phyloP scores from a whole-genome alignment of 495 filamentous ascomycete genomes.

The Aspergillus carlsbadensis region DNA sequence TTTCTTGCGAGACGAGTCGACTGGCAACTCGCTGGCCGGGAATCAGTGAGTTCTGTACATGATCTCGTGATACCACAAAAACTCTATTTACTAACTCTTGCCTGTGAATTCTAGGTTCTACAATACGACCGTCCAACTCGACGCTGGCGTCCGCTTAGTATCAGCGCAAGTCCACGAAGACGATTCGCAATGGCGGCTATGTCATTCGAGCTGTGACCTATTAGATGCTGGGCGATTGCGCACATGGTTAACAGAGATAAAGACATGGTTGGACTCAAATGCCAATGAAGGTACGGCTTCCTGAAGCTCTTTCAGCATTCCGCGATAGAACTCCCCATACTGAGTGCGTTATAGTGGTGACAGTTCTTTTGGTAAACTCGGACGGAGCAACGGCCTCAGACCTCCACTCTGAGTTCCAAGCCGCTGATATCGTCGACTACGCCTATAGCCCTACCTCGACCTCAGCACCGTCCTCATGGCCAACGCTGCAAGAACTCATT shows the following conservation, averaged over 20 bases:
- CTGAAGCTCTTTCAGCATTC: background rate
- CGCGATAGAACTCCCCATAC: background rate
- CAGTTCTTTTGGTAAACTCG: constrained; percentile 71
- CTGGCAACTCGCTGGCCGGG: constrained; percentile 54
- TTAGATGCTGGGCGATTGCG: constrained; percentile 66
- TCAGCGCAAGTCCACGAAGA: constrained; percentile 68
- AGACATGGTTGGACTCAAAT: constrained; percentile 65
- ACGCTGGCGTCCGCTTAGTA: constrained; percentile 68
- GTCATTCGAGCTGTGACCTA: constrained; percentile 62
- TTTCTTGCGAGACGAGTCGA: constrained; percentile 53
- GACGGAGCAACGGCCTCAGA: constrained; percentile 54
- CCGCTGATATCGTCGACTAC: constrained; percentile 59
- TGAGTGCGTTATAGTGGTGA: constrained; percentile 53
- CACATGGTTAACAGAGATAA: constrained; percentile 61
- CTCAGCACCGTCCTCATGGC: constrained; percentile 56
- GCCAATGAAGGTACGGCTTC: constrained; percentile 57
- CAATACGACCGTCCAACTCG: constrained; percentile 69
- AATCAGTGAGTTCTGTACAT: constrained; percentile 54
- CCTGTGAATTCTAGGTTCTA: constrained; percentile 43
- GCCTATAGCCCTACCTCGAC: constrained; percentile 55
- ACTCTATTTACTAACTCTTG: constrained; percentile 8
- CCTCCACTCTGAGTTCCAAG: constrained; percentile 55
- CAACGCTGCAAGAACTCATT: constrained; percentile 68
- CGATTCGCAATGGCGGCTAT: constrained; percentile 59
- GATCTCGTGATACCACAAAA: background rate